A percentile compares a stretch with the other conserved stretches of the same genome.
Conservation (phyloP, 2,329 filamentous ascomycete genomes). For the Aureobasidium sp. region DNA sequence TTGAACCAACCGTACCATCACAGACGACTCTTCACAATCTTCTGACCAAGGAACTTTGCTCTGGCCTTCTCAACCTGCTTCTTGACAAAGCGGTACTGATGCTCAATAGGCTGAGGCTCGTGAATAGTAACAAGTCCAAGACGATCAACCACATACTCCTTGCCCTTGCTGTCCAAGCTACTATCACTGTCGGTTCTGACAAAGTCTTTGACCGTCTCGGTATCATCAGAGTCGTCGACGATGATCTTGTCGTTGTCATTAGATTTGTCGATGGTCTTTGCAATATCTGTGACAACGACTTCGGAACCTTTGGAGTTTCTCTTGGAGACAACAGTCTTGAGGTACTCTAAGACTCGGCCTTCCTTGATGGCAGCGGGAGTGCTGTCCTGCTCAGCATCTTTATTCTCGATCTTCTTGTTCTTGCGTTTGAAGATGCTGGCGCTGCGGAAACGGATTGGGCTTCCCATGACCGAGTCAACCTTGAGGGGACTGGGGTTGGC, state of each 20-base stretch:
- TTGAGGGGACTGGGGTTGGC: neutral
- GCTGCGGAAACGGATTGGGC: neutral
- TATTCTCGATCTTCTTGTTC: neutral
- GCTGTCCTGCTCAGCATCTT: neutral
- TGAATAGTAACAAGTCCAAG: neutral
- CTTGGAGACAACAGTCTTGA: neutral
- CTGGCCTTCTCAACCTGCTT: neutral
- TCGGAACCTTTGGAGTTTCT: neutral
- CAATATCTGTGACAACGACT: neutral
- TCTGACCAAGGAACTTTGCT: neutral
- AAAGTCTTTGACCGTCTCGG: neutral
- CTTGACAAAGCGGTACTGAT: constrained; percentile 5
- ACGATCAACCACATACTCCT: neutral
- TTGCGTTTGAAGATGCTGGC: constrained; percentile 8
- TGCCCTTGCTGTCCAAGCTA: neutral
- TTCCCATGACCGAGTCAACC: constrained; percentile 6
- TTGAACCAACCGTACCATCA: neutral
- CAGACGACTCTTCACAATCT: neutral
- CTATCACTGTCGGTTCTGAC: neutral
- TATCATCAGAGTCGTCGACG: neutral
- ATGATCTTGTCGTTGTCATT: neutral
- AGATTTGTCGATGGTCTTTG: neutral
- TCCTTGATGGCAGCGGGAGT: neutral
- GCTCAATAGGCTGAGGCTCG: neutral
- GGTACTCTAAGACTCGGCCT: neutral